Conservation (phyloP, 2,329 filamentous ascomycete genomes). For the Colletotrichum sp. region DNA sequence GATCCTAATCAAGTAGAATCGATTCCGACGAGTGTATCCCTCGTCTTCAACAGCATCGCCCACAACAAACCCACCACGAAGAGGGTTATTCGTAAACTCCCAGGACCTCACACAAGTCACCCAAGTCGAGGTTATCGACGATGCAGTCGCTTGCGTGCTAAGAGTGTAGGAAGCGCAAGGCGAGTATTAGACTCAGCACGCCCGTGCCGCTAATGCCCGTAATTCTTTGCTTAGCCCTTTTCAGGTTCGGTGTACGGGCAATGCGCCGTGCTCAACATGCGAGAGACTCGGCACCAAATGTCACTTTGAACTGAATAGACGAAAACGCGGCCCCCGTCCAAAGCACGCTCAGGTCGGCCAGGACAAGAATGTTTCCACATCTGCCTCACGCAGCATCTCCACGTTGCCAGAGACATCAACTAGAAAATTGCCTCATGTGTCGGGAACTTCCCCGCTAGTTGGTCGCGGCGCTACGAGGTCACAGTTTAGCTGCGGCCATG, state of each 20-base stretch:
- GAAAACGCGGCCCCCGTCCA: not conserved
- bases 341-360: not conserved
- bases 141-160: not conserved
- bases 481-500: not conserved
- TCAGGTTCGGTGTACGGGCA: not conserved
- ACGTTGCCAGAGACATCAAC: not conserved
- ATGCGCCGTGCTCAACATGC: not conserved
- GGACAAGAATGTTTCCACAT: not conserved
- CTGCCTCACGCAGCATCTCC: not conserved
- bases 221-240: not conserved
- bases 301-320: not conserved
- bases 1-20: not conserved
- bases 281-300: not conserved
- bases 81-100: too few relatives aligned
- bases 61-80: not conserved
- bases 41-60: not conserved
- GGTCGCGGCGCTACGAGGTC: not conserved
- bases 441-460: not conserved
- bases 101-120: too few relatives aligned
- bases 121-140: too few relatives aligned
- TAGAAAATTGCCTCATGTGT: not conserved
- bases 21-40: not conserved
- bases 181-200: not conserved
- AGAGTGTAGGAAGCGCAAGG: not conserved
- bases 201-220: not conserved